These are phyloP conservation scores for Rhizophora apiculata DNA, from an alignment of 345 rosid species.

Conservation along the genomic window DNA sequence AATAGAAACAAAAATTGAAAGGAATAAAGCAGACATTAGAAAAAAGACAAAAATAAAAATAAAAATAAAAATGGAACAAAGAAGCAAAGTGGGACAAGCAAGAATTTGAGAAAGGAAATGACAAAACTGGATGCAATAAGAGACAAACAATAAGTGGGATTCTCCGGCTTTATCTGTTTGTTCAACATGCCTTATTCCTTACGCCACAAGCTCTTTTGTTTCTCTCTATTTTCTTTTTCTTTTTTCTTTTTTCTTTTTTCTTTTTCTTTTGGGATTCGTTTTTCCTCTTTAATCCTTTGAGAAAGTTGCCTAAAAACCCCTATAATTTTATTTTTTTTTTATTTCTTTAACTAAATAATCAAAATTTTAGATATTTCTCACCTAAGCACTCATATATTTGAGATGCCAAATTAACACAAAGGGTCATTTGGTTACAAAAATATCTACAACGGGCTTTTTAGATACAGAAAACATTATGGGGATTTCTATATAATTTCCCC, in stretches of 20 bases:
- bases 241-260: neutral
- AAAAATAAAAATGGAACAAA: neutral
- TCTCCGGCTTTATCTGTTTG: constrained; percentile 13
- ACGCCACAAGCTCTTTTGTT: constrained; percentile 9
- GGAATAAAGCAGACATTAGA: neutral
- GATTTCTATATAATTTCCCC: too few species aligned
- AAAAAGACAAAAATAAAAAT: neutral
- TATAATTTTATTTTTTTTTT: too few species aligned
- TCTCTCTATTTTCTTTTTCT: neutral
- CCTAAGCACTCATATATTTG: too few species aligned
- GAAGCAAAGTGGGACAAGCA: neutral
- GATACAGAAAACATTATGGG: too few species aligned
- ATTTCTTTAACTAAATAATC: too few species aligned
- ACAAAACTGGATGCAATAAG: neutral
- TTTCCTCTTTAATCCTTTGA: neutral
- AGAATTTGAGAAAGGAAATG: neutral
- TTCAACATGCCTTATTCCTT: neutral
- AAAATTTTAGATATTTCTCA: too few species aligned
- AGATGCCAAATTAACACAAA: too few species aligned
- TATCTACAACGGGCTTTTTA: too few species aligned
- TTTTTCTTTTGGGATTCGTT: neutral
- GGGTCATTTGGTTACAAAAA: too few species aligned
- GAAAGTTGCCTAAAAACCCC: too few species aligned
- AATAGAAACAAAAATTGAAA: neutral
- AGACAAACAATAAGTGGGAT: constrained; percentile 45